These are phyloP conservation scores for Nothomitra cinnamomea DNA, from an alignment of 2,329 filamentous ascomycete genomes.

Conservation along the genomic window DNA sequence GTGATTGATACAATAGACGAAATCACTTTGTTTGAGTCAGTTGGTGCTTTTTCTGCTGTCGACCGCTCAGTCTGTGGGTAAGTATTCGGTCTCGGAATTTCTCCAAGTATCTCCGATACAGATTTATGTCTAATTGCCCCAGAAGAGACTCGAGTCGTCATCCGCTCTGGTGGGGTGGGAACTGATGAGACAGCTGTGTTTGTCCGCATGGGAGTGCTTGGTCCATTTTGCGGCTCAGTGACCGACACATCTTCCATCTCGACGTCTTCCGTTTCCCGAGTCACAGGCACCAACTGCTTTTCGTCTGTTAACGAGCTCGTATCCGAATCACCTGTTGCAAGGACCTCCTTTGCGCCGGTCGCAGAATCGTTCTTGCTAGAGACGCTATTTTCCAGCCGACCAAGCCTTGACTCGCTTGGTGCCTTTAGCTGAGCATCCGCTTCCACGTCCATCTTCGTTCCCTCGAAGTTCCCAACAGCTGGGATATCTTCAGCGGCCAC, in stretches of 20 bases:
- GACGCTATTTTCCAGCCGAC: no score
- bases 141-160: conserved; percentile 53
- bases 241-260: background rate
- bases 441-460: no score
- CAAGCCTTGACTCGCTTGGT: no score
- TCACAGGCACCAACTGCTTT: background rate
- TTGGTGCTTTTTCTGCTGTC: conserved; percentile 14
- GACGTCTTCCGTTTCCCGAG: background rate
- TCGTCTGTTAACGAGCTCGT: background rate
- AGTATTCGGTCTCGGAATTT: conserved; percentile 29
- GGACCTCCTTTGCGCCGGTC: no score
- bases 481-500: no score
- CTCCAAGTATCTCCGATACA: conserved; percentile 53
- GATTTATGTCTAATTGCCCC: conserved; percentile 56
- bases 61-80: conserved; percentile 21
- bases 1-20: conserved; percentile 11
- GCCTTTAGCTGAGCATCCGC: no score
- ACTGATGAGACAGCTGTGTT: conserved; percentile 6
- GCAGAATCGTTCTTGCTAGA: no score
- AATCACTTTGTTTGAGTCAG: conserved; percentile 14
- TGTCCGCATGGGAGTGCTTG: background rate
- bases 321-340: background rate
- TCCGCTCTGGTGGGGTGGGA: conserved; percentile 28
- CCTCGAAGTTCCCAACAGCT: no score
- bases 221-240: conserved; percentile 13